phyloP scores from a whole-genome alignment of 108 stramenopile species.

The Discostella stelligeroides region DNA sequence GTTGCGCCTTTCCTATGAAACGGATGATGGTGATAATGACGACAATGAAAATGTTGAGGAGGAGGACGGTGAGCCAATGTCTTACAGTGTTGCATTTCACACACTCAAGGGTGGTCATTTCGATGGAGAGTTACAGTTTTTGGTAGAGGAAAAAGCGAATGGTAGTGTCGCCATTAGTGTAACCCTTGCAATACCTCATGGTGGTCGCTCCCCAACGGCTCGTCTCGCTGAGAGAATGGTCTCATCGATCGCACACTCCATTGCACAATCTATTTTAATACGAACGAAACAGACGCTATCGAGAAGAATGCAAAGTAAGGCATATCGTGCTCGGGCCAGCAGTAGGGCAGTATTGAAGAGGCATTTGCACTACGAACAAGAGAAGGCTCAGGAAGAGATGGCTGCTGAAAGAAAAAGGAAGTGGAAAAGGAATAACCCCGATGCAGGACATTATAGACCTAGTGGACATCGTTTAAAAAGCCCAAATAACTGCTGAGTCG shows the following conservation, averaged over 20 bases:
- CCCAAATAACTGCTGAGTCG: slow-evolving; percentile 21
- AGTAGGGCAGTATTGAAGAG: slow-evolving; percentile 60
- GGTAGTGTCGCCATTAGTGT: slow-evolving; percentile 38
- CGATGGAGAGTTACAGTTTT: slow-evolving; percentile 71
- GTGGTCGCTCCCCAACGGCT: slow-evolving; percentile 44
- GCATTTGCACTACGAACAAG: slow-evolving; percentile 59
- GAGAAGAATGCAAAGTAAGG: slow-evolving; percentile 54
- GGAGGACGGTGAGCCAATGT: slow-evolving; percentile 24
- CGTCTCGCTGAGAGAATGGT: slow-evolving; percentile 50
- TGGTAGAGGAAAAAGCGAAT: slow-evolving; percentile 35
- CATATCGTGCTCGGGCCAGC: slow-evolving; percentile 54
- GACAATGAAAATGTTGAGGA: slow-evolving; percentile 30
- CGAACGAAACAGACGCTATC: slow-evolving; percentile 58
- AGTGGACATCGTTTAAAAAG: slow-evolving; percentile 61
- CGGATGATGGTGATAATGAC: slow-evolving; percentile 31
- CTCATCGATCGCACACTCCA: slow-evolving; percentile 54
- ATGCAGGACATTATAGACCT: slow-evolving; percentile 79
- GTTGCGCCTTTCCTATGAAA: slow-evolving; percentile 46
- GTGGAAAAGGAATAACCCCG: slow-evolving; percentile 81
- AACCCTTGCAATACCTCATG: slow-evolving; percentile 55
- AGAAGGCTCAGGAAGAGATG: slow-evolving; percentile 81
- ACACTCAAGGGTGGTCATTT: slow-evolving; percentile 75
- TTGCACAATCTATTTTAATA: slow-evolving; percentile 51
- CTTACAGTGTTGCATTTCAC: slow-evolving; percentile 44
- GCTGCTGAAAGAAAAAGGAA: slow-evolving; percentile 72